phyloP scores from a whole-genome alignment of 768 basidiomycete genomes.

The Serendipita sp. region DNA sequence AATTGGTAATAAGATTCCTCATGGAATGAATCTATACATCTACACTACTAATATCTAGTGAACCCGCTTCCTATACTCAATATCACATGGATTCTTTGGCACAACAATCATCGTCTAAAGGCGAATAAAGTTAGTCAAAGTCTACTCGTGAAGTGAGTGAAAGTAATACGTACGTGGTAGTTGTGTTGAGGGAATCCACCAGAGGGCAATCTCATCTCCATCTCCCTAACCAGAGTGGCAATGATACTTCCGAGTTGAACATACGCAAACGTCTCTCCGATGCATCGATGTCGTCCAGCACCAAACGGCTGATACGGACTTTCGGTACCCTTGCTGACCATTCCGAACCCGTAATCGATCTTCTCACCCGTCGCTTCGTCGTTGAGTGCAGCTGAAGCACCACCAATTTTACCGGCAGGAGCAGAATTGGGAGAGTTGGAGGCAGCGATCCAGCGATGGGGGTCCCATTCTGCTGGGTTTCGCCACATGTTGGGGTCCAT shows the following conservation, averaged over 20 bases:
- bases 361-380: conserved; percentile 64
- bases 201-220: conserved; percentile 55
- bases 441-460: conserved; percentile 45
- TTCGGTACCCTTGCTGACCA: conserved; percentile 90
- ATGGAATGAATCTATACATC: no score
- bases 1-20: no score
- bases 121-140: background rate
- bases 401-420: background rate
- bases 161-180: conserved; percentile 57
- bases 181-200: conserved; percentile 61
- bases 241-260: conserved; percentile 80
- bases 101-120: conserved; percentile 84
- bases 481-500: conserved; percentile 76
- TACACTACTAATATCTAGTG: background rate
- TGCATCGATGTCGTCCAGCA: conserved; percentile 88
- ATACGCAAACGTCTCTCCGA: conserved; percentile 94
- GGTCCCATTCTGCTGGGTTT: conserved; percentile 56
- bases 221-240: conserved; percentile 54
- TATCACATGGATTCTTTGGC: conserved; percentile 34
- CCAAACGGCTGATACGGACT: conserved; percentile 96
- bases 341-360: conserved; percentile 91
- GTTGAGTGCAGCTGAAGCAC: conserved; percentile 31
- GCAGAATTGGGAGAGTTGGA: conserved; percentile 43
- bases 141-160: background rate
- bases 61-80: conserved; percentile 14